These are phyloP conservation scores for Dissoconium aciculare DNA, from an alignment of 2,329 filamentous ascomycete species.

Conservation along the genomic window DNA sequence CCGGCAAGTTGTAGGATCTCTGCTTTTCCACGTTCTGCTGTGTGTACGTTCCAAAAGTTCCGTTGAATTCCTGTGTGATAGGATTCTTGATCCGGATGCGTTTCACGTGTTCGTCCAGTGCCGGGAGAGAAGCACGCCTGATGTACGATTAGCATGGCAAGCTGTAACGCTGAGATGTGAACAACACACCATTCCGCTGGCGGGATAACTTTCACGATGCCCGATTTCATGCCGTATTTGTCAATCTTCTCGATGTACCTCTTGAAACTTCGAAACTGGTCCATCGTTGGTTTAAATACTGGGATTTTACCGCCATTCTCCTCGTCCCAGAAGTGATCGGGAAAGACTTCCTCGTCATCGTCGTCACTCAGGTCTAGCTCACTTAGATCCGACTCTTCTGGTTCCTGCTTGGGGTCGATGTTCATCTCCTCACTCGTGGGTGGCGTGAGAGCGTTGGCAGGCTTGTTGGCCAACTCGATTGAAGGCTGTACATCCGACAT, in stretches of 20 bases:
- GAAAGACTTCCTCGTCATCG: conserved; percentile 47
- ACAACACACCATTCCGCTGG: conserved; percentile 72
- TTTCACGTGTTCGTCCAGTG: conserved; percentile 74
- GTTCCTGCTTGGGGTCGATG: conserved; percentile 25
- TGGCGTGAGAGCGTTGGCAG: conserved; percentile 31
- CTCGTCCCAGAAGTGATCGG: conserved; percentile 67
- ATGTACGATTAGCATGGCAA: conserved; percentile 11
- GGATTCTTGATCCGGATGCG: conserved; percentile 88
- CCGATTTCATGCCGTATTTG: conserved; percentile 90
- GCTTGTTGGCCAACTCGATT: conserved; percentile 13
- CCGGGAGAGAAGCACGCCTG: conserved; percentile 55
- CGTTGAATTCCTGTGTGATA: conserved; percentile 96
- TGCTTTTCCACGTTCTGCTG: conserved; percentile 96
- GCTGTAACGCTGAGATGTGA: too few species aligned
- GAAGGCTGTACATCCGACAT: conserved; percentile 15
- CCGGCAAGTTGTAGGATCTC: conserved; percentile 86
- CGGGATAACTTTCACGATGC: conserved; percentile 90
- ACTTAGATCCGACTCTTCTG: conserved; percentile 34
- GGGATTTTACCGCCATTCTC: conserved; percentile 55
- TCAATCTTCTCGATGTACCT: conserved; percentile 82
- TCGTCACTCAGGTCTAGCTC: conserved; percentile 32
- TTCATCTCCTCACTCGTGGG: conserved; percentile 38
- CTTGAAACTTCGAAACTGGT: conserved; percentile 87
- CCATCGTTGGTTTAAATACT: conserved; percentile 89
- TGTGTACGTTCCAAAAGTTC: conserved; percentile 84